Evolutionary conservation across 352 stramenopile species (phyloP), one percentile per base, ranked within the genome.

Genomic region (Globisporangium perplexum): DNA sequence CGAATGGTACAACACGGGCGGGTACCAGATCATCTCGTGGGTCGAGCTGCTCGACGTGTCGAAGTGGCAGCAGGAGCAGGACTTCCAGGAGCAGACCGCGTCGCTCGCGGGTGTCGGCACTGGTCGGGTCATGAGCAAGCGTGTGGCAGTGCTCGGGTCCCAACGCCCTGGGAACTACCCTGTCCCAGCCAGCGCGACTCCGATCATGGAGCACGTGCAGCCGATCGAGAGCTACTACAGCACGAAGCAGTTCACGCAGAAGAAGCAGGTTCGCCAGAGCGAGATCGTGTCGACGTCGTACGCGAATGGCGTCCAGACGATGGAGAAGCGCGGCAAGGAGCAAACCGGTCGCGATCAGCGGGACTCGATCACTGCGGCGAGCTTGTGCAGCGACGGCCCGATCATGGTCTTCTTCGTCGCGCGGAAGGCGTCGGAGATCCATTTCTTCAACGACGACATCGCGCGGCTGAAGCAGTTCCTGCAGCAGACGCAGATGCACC

Each of bases 1-100:
- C 20, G 86, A 93, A 46, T 95, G 85, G 85, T 95, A 95, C 58
- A 95, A 95, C 55, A 82, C 74, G 4, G 74, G 83, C 8, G 85
- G 85, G 2, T 89, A 86, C 54, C 65, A 91, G 45, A 68, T 90
- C 12, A 84, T 95, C 23, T 93, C 83, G 6, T 95, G 85, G 85
- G 76, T 95, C 14, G 83, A 93, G 42, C 66, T 95, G 3, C 62
- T 95, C 22, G 85, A 95, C 42, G 79, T 91, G 3, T 62, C 56
- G 10, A 93, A 93, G 57, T 93, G 83, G 83, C 75, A 91, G 45
- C 73, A 91, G 22, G 75, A 93, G 48, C 72, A 83, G n/a, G 78
- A 89, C 7, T 77, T 72, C 42, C 72, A 88, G 33, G 69, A 88
- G 26, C 61, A 77, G 31, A 72, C 66, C 11, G 55, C 60, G 17